Evolutionary conservation across 768 basidiomycete genomes (phyloP).

Genomic region (Tephrocybe sp.): DNA sequence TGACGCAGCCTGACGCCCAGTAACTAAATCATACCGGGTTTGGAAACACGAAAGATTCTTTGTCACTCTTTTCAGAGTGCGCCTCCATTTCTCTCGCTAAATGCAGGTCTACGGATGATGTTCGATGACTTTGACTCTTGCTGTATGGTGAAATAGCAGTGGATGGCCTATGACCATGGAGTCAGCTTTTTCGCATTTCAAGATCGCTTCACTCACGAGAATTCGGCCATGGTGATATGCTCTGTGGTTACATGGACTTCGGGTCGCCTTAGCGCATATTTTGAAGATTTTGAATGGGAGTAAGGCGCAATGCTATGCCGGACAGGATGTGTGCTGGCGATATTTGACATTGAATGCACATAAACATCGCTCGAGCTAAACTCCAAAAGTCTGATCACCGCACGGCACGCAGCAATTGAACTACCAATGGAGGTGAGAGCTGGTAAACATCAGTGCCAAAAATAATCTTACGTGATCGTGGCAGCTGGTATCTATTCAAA

Average conservation of each 20-base stretch:
- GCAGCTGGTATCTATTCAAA: constrained; percentile 58
- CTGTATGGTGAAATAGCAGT: constrained; percentile 26
- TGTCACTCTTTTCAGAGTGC: constrained; percentile 25
- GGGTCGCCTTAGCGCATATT: constrained; percentile 33
- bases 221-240: constrained; percentile 60
- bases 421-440: constrained; percentile 25
- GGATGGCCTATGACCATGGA: constrained; percentile 9
- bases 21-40: constrained; percentile 12
- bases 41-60: constrained; percentile 25
- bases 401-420: constrained; percentile 65
- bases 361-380: constrained; percentile 48
- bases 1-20: no score
- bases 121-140: constrained; percentile 21
- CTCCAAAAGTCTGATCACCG: constrained; percentile 65
- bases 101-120: constrained; percentile 28
- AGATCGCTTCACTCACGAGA: constrained; percentile 36
- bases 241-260: constrained; percentile 62
- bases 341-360: constrained; percentile 44
- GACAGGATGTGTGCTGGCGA: constrained; percentile 31
- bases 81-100: constrained; percentile 26
- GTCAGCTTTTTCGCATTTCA: background rate
- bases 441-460: constrained; percentile 2
- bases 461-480: constrained; percentile 50
- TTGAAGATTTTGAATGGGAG: constrained; percentile 28
- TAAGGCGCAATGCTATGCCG: constrained; percentile 29